Base-by-base conservation (phyloP, 2,329 filamentous ascomycete species). In the Penicillium concentricum region DNA sequence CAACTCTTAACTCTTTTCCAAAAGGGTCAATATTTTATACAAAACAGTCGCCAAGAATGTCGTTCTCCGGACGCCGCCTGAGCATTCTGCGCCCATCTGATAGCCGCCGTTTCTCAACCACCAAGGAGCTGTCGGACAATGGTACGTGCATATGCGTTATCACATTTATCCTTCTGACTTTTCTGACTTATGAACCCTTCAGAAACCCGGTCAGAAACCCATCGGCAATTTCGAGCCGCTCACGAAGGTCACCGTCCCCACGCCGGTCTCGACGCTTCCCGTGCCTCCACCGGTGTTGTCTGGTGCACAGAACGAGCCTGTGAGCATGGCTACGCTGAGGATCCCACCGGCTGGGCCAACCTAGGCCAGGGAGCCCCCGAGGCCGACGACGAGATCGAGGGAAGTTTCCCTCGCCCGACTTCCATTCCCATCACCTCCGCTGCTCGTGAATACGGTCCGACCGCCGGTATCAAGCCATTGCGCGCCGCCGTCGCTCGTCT, bases 311-410 rank as follows among this genome's bases (percentile, higher is more conserved):
- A 79, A 56, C 88, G 91, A 66, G 92, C 92, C 53, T 85, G 87
- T 72, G 92, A 97, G 76, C 90, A 93, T 77, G 93, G 93, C 67
- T 97, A 89, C 79, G 79, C 86, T 49, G 92, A 97, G 4, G 82
- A 92, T 64, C 92, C 91, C 12, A 83, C 89, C 2, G 77, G 82
- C 61, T 97, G 93, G 93, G 92, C 93, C 57, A 97, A 97, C 73
- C 81, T 97, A 51, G 93, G 93, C 32, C 93, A 97, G 78, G 92
- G 92, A 66, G 92, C 92, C 16, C 92, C 92, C 42, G 92, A 97
- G 74, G 93, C 95, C 60, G 93, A 96, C 67, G 91, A 95, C 64
- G 91, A 94, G 62, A 97, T 97, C 68, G 84, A 87, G 68, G 91
- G 92, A 56, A 94, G 90, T 78, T 97, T 97, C 73, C 82, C 88